Conservation (phyloP, 2,329 filamentous ascomycete species). For the Diaporthe vexans region DNA sequence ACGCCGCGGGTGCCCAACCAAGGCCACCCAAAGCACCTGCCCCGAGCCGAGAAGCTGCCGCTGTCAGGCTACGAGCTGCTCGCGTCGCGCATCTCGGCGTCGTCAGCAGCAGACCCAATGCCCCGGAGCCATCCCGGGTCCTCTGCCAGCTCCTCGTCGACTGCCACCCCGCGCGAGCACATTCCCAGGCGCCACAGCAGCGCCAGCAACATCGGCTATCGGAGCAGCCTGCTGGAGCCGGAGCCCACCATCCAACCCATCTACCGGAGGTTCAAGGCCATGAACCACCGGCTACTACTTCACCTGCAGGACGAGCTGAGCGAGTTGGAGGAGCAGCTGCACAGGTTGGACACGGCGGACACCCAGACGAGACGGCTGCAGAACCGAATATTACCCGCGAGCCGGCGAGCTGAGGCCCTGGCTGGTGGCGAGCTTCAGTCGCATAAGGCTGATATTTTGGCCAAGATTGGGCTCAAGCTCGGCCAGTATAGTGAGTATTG, state of each 20-base stretch:
- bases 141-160: constrained; percentile 41
- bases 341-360: constrained; percentile 73
- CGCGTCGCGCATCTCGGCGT: constrained; percentile 65
- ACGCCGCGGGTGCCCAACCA: constrained; percentile 53
- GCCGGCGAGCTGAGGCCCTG: constrained; percentile 68
- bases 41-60: constrained; percentile 58
- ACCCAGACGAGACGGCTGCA: constrained; percentile 61
- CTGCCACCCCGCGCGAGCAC: constrained; percentile 30
- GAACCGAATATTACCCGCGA: constrained; percentile 67
- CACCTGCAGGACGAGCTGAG: constrained; percentile 88
- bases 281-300: constrained; percentile 86
- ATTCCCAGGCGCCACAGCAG: constrained; percentile 25
- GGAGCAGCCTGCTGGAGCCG: constrained; percentile 42
- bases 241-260: constrained; percentile 67
- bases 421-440: constrained; percentile 70
- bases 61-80: constrained; percentile 74
- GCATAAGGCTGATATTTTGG: constrained; percentile 72
- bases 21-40: constrained; percentile 53
- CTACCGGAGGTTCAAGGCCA: constrained; percentile 84
- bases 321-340: constrained; percentile 84
- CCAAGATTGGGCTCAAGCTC: constrained; percentile 75
- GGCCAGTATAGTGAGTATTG: constrained; percentile 73
- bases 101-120: constrained; percentile 39
- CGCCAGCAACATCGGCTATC: constrained; percentile 40
- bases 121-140: constrained; percentile 42